Conservation (phyloP, 495 filamentous ascomycete species). For the Talaromyces nanjingensis region DNA sequence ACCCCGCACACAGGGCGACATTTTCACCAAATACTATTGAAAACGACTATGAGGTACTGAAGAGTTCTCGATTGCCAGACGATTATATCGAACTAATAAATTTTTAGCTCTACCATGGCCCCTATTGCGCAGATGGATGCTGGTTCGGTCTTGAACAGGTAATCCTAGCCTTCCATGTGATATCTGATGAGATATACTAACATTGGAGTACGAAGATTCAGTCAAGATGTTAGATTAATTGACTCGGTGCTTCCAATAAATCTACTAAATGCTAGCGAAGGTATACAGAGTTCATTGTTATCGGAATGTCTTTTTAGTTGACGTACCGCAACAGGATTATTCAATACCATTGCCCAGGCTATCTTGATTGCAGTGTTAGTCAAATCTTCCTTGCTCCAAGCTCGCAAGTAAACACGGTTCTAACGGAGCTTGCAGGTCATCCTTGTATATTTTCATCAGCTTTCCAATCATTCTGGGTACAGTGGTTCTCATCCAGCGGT, state of each 20-base stretch:
- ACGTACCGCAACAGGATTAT: neutral
- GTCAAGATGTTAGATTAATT: neutral
- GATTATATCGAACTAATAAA: conserved; percentile 18
- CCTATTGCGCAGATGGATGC: conserved; percentile 24
- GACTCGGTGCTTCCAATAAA: neutral
- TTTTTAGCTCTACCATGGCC: conserved; percentile 7
- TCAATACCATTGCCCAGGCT: neutral
- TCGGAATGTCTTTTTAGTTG: too few species aligned
- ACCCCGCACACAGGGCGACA: conserved; percentile 1
- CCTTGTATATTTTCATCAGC: conserved; percentile 24
- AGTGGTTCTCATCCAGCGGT: conserved; percentile 35
- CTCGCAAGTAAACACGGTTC: too few species aligned
- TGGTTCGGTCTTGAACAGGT: neutral
- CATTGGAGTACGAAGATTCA: neutral
- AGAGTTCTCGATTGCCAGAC: conserved; percentile 21
- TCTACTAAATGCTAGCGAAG: neutral
- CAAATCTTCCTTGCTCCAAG: neutral
- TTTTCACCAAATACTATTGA: conserved; percentile 41
- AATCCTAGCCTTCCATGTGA: neutral
- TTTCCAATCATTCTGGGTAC: conserved; percentile 24
- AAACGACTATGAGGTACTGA: conserved; percentile 34
- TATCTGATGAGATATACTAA: conserved; percentile 12
- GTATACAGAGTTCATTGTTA: too few species aligned
- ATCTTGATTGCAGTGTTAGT: neutral
- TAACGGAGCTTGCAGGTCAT: conserved; percentile 11